Evolutionary conservation across 1,284 basidiomycete genomes (phyloP).

Genomic region (Vanrija pseudolonga): DNA sequence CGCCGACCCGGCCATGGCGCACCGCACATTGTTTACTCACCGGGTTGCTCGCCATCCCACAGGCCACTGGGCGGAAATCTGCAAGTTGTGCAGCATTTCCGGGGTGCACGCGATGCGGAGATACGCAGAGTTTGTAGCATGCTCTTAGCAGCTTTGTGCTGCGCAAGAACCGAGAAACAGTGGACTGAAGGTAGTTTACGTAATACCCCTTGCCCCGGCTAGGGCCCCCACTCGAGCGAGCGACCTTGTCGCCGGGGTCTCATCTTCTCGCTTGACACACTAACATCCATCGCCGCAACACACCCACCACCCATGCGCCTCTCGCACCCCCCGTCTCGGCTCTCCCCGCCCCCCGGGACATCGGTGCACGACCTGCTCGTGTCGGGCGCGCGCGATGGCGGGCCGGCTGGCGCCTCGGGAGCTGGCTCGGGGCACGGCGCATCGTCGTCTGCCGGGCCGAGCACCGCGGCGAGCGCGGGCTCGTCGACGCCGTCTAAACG

Average conservation of each 20-base stretch:
- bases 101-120: no score
- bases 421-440: background rate
- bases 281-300: background rate
- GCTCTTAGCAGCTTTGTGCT: no score
- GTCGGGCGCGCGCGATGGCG: background rate
- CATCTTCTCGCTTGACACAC: background rate
- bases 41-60: no score
- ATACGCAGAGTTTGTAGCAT: no score
- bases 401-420: background rate
- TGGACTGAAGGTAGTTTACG: no score
- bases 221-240: background rate
- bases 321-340: conserved; percentile 27
- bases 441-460: background rate
- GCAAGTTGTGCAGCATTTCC: no score
- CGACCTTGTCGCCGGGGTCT: background rate
- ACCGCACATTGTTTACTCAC: no score
- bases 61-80: no score
- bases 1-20: no score
- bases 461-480: background rate
- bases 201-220: no score
- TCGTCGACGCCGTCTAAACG: conserved; percentile 3
- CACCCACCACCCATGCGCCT: conserved; percentile 15
- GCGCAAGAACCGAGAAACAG: no score
- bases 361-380: conserved; percentile 14
- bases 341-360: conserved; percentile 32